phyloP scores from a whole-genome alignment of 768 basidiomycete species.

The Leccinum uliginosum region DNA sequence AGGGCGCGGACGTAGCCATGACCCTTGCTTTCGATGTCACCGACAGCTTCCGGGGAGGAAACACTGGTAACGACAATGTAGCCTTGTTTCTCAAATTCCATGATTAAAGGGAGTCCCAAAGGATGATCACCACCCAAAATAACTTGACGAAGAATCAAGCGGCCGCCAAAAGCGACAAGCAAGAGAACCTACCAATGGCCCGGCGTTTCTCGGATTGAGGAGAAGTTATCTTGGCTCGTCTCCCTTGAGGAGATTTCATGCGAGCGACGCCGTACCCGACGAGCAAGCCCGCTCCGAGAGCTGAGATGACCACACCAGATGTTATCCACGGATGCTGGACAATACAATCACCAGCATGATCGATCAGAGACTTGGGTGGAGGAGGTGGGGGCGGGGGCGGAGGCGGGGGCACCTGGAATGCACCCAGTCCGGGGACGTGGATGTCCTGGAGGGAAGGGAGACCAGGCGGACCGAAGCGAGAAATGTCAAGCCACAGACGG shows the following conservation, averaged over 20 bases:
- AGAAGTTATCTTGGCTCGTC: constrained; percentile 23
- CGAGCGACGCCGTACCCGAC: constrained; percentile 46
- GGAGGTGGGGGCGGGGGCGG: constrained; percentile 58
- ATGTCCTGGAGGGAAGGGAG: constrained; percentile 45
- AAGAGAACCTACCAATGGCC: constrained; percentile 38
- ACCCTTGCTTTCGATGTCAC: constrained; percentile 56
- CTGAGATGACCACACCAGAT: constrained; percentile 49
- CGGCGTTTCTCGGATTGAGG: constrained; percentile 38
- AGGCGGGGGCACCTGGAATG: constrained; percentile 71
- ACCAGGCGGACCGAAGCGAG: constrained; percentile 69
- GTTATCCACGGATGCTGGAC: constrained; percentile 58
- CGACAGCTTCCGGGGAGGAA: constrained; percentile 59
- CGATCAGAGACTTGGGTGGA: constrained; percentile 43
- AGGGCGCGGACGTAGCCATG: constrained; percentile 79
- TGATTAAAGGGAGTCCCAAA: constrained; percentile 65
- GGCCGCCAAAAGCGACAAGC: neutral
- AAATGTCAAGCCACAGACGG: constrained; percentile 73
- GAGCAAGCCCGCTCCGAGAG: constrained; percentile 58
- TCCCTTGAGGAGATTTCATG: constrained; percentile 20
- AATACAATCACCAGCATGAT: constrained; percentile 48
- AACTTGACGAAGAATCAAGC: constrained; percentile 39
- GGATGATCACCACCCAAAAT: constrained; percentile 79
- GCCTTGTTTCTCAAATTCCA: constrained; percentile 70
- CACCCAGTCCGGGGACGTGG: constrained; percentile 59
- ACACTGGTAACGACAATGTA: constrained; percentile 85